A percentile compares a stretch with the other conserved stretches of the same genome.
phyloP scores from a whole-genome alignment of 2,329 filamentous ascomycete species.

The Saccharata proteae region DNA sequence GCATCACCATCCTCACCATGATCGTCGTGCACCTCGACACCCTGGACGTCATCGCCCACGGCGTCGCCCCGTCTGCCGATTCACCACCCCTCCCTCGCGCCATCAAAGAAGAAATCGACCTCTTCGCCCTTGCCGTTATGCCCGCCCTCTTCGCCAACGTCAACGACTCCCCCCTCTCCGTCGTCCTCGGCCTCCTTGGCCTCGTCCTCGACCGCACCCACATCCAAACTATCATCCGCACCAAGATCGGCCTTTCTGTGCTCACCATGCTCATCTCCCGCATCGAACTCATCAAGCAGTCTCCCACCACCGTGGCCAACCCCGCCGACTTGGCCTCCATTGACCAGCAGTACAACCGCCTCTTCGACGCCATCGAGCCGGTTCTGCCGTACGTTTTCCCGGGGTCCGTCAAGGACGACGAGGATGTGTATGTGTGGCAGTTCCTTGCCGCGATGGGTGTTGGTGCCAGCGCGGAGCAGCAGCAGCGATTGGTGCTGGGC shows the following conservation, averaged over 20 bases:
- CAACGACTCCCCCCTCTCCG: slow-evolving; percentile 78
- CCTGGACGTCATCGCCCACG: slow-evolving; percentile 77
- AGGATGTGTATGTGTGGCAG: slow-evolving; percentile 97
- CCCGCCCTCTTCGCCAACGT: slow-evolving; percentile 82
- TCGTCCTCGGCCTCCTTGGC: slow-evolving; percentile 80
- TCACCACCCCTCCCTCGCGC: slow-evolving; percentile 50
- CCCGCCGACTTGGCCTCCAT: slow-evolving; percentile 56
- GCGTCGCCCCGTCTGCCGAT: slow-evolving; percentile 55
- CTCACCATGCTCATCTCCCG: slow-evolving; percentile 90
- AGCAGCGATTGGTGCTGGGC: slow-evolving; percentile 83
- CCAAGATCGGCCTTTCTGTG: slow-evolving; percentile 77
- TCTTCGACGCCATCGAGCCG: slow-evolving; percentile 82
- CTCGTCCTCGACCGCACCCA: slow-evolving; percentile 73
- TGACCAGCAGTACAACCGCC: slow-evolving; percentile 65
- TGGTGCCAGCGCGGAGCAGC: slow-evolving; percentile 84
- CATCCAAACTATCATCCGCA: slow-evolving; percentile 71
- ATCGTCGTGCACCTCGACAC: slow-evolving; percentile 88
- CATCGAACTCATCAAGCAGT: slow-evolving; percentile 84
- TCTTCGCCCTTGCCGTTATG: slow-evolving; percentile 82
- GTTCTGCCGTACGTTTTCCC: slow-evolving; percentile 80
- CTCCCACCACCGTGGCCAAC: slow-evolving; percentile 46
- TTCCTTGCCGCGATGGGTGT: slow-evolving; percentile 92
- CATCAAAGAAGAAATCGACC: slow-evolving; percentile 81
- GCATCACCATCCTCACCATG: slow-evolving; percentile 90
- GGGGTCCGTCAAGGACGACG: slow-evolving; percentile 74